Conservation (phyloP, 2,329 filamentous ascomycete genomes). For the Nemania diffusa region DNA sequence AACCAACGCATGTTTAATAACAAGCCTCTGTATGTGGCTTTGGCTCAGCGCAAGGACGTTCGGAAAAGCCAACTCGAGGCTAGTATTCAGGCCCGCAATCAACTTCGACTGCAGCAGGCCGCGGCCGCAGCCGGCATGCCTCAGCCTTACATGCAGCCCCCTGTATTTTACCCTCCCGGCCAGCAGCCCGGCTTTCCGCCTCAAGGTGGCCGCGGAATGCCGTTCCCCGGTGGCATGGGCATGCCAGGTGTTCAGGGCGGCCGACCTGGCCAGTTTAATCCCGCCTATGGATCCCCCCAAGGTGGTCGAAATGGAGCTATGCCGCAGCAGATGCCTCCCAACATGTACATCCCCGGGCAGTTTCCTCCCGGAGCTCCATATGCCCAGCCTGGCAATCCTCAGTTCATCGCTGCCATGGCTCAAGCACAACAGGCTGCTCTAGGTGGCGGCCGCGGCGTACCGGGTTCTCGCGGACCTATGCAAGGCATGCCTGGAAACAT, state of each 20-base stretch:
- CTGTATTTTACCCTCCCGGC: constrained; percentile 91
- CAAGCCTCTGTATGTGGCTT: constrained; percentile 97
- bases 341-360: constrained; percentile 85
- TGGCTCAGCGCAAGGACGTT: constrained; percentile 99
- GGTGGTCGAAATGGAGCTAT: constrained; percentile 83
- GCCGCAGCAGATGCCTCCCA: constrained; percentile 87
- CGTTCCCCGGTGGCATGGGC: constrained; percentile 70
- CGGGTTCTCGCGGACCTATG: constrained; percentile 76
- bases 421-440: constrained; percentile 74
- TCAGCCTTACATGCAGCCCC: constrained; percentile 86
- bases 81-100: constrained; percentile 98
- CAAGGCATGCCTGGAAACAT: constrained; percentile 80
- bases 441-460: constrained; percentile 69
- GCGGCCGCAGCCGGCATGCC: constrained; percentile 90
- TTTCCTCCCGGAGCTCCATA: constrained; percentile 82
- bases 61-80: constrained; percentile 99
- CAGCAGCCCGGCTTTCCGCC: constrained; percentile 78
- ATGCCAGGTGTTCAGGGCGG: constrained; percentile 80
- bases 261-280: constrained; percentile 83
- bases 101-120: constrained; percentile 97
- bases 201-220: constrained; percentile 72
- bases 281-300: constrained; percentile 83
- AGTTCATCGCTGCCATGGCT: constrained; percentile 84
- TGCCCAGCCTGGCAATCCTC: constrained; percentile 81
- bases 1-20: constrained; percentile 98